Base-by-base conservation (phyloP, 169 alveolate genomes). In the Cryptosporidium ryanae region DNA sequence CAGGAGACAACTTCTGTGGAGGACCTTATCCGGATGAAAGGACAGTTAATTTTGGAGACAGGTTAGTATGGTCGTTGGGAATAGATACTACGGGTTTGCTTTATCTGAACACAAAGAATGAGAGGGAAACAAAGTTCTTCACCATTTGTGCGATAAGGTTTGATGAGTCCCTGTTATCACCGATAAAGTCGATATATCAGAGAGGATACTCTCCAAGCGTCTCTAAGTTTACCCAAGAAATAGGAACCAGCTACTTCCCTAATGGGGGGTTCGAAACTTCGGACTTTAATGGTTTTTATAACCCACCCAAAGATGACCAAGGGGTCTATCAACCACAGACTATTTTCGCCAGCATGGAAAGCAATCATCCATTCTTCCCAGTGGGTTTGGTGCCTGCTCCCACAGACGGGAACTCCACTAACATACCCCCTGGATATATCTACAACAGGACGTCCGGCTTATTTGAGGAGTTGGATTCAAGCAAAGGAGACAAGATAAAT, bases 121-220 rank as follows among this genome's bases (percentile, higher is more conserved):
- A 21, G 8, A 48, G 34, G 25, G 46, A 50, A 13, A 23, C 46
- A 8, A 65, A 52, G 1, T 38, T 44, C 59, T 59, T 57, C 18
- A 76, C 87, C 27, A 46, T 76, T 3, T 76, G 87, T 61, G 50
- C 76, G 17, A 27, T 76, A 18, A 34, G 64, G 21, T 55, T 46
- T 38, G 59, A 65, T 10, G 48, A 32, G 1, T 1, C 7, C 8
- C 64, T 44, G 17, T 17, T 21, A 2, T 32, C 52, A 13, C 57
- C 54, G 12, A 43, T 76, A 31, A 18, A 21, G 3, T n/a, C 38
- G 13, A 38, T 76, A 6, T 76, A 55, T 76, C 87, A 70, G 21
- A 64, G 63, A 57, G 87, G 87, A 8, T 76, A 59, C 48, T 57
- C 87, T 57, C 87, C 87, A 17, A 17, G 13, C 10, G n/a, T 23